A percentile compares a stretch with the other conserved stretches of the same genome.
These are phyloP conservation scores for Aureobasidium sp. DNA, from an alignment of 2,329 filamentous ascomycete genomes.

Conservation along the genomic window DNA sequence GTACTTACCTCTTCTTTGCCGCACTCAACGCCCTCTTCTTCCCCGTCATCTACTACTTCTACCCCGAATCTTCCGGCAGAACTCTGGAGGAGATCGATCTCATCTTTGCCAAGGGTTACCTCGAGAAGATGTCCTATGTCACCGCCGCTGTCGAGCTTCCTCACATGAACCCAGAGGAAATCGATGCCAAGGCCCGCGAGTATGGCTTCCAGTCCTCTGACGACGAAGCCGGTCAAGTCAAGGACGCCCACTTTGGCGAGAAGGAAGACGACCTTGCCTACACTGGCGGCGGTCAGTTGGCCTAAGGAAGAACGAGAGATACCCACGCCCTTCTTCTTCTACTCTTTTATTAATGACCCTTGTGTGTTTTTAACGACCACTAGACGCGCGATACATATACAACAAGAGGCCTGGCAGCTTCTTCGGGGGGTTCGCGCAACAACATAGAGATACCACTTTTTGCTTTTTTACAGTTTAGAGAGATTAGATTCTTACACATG, in stretches of 20 bases:
- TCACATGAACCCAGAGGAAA: conserved; percentile 28
- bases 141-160: conserved; percentile 32
- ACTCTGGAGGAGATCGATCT: conserved; percentile 23
- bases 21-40: conserved; percentile 47
- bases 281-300: conserved; percentile 18
- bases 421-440: not conserved
- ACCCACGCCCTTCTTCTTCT: not conserved
- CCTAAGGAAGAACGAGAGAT: conserved; percentile 4
- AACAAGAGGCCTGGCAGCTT: conserved; percentile 6
- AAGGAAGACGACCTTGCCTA: conserved; percentile 20
- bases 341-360: not conserved
- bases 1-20: conserved; percentile 44
- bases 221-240: conserved; percentile 27
- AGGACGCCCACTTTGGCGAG: conserved; percentile 21
- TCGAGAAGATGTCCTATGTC: conserved; percentile 31
- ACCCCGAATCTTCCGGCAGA: conserved; percentile 29
- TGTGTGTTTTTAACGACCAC: conserved; percentile 6
- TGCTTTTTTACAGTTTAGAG: conserved; percentile 2
- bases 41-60: conserved; percentile 56
- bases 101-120: conserved; percentile 27
- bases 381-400: conserved; percentile 5
- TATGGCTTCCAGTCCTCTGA: conserved; percentile 28
- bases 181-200: conserved; percentile 29
- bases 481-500: conserved; percentile 1
- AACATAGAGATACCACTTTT: conserved; percentile 8